Percentiles rank a stretch among this genome's conserved stretches.
phyloP scores from a whole-genome alignment of 2,329 filamentous ascomycete species.

The Ceratocystis eucalypticola region DNA sequence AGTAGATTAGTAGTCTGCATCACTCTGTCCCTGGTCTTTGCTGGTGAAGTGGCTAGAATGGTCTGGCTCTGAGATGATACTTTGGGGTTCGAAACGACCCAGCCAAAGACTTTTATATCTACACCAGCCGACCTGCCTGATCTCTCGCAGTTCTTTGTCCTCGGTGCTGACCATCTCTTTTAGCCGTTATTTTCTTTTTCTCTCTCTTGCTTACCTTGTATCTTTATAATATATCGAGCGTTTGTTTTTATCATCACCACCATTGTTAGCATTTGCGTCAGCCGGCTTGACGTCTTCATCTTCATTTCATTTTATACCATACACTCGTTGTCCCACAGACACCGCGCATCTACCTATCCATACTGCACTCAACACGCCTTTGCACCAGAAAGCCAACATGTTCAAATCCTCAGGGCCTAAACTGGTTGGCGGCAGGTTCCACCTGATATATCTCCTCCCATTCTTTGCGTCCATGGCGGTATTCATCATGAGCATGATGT shows the following conservation, averaged over 20 bases:
- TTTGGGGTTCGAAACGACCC: neutral
- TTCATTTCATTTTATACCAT: neutral
- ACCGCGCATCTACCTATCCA: neutral
- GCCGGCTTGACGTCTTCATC: slow-evolving; percentile 12
- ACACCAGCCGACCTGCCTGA: neutral
- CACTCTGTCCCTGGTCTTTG: neutral
- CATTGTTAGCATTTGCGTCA: slow-evolving; percentile 6
- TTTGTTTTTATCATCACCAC: neutral
- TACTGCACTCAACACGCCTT: neutral
- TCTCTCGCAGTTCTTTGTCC: neutral
- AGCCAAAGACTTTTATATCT: neutral
- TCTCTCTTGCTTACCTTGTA: neutral
- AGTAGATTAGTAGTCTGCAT: neutral
- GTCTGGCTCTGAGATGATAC: neutral
- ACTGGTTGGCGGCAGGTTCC: slow-evolving; percentile 17
- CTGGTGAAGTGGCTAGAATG: neutral
- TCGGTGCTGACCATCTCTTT: neutral
- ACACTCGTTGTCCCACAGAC: neutral
- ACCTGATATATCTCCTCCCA: slow-evolving; percentile 28
- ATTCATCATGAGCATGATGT: slow-evolving; percentile 30
- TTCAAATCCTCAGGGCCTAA: slow-evolving; percentile 1
- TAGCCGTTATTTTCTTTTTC: neutral
- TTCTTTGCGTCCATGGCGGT: slow-evolving; percentile 28
- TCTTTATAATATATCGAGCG: neutral
- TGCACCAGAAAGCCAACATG: neutral